Base-by-base conservation (phyloP, 1,139 yeast genomes). In the Eremothecium gossypii region DNA sequence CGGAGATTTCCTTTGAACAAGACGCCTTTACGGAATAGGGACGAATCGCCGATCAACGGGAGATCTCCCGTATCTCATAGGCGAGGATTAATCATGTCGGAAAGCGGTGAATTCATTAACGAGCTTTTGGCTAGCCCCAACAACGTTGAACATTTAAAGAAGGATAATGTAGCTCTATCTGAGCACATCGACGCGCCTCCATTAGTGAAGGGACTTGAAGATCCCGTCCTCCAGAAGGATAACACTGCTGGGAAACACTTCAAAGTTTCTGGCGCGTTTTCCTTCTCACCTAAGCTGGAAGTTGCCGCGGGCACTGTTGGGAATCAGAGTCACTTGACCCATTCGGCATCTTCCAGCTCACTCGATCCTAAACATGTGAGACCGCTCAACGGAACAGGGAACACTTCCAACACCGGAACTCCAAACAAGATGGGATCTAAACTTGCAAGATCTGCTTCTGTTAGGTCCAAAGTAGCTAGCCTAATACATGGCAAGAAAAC, bases 81-180 rank as follows among this genome's bases (percentile, higher is more conserved):
- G 17, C 39, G 47, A 33, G 49, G 49, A n/a, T 30, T 46, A 30
- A 40, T 46, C 10, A 29, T 47, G 34, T 34, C 37, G 6, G 37
- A 34, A 14, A 34, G 37, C 7, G 37, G 37, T n/a, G 37, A 34
- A 12, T 34, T 34, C 20, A 34, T 34, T 23, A 23, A 23, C 14
- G 37, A 34, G 5, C 29, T 34, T 20, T 17, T 34, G 14, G n/a
- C 29, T 6, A 14, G 29, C 8, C 37, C 37, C 4, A 10, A 29
- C 13, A 12, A 29, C 13, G 31, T n/a, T 3, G 23, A 17, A 17
- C 23, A 17, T 3, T 17, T 17, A 17, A 17, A 17, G 23, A 17
- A 17, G 6, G 23, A 17, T 17, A 6, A 17, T 17, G 6, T 6
- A 17, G 23, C 23, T 17, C 6, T 6, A 6, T 6, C 3, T 17